Base-by-base conservation (phyloP, 768 basidiomycete genomes). In the Serendipita vermifera region DNA sequence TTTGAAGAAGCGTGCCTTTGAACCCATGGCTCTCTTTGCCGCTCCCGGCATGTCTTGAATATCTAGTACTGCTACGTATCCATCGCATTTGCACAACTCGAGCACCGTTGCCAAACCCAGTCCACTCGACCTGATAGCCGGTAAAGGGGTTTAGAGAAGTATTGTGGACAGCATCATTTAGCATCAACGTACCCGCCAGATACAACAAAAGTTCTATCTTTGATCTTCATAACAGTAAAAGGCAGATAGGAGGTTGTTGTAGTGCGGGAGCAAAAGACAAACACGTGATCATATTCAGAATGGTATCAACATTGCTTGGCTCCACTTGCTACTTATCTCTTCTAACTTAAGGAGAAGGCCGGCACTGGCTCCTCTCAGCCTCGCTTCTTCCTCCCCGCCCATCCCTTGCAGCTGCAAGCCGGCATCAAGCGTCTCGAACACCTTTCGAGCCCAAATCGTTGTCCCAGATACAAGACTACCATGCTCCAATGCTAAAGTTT, bases 331-430 rank as follows among this genome's bases (percentile, higher is more conserved):
- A 3, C 76, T 75, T 15, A 88, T 68, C 59, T 82, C 80, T 54
- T 90, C 85, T 3, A 88, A 77, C 65, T 87, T 88, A 55, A 96
- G 68, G 39, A 93, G 66, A 1, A 92, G 83, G 0, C 87, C 88
- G 1, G 88, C 89, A 2, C 83, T 81, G 1, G 80, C 81, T 55
- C 82, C 78, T 55, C 75, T 77, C 32, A 90, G 64, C 60, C 78
- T 77, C 1, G 75, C 65, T 64, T 82, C 81, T 59, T 82, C 73
- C 48, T 74, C 62, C 17, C 89, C 85, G 41, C 87, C 84, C 3
- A 79, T 77, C 2, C 83, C 80, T 59, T 75, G 69, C 24, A 82
- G 69, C 51, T 69, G 77, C 36, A 77, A 64, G 1, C 91, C 86
- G 60, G 75, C 75, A 57, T 88, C 85, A 56, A 92, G 66, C 54